phyloP scores from a whole-genome alignment of 192 early-diverging fungal genomes.

The Backusella macrospora region DNA sequence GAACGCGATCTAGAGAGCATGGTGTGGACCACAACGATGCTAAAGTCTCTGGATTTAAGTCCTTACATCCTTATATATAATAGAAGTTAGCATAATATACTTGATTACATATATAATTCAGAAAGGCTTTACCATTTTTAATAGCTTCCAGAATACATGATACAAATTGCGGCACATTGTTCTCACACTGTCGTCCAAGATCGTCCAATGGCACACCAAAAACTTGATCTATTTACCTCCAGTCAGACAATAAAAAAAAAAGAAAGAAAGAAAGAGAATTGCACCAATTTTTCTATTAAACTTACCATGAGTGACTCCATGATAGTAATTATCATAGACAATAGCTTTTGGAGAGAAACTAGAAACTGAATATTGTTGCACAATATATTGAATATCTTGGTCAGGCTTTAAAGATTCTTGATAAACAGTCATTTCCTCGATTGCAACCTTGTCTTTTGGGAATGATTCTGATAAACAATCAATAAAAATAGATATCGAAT shows the following conservation, averaged over 20 bases:
- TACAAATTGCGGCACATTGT: slow-evolving; percentile 64
- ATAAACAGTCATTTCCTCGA: slow-evolving; percentile 57
- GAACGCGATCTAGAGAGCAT: slow-evolving; percentile 57
- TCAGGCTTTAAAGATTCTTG: slow-evolving; percentile 77
- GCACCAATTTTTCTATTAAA: not conserved
- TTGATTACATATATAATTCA: not conserved
- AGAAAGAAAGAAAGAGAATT: not conserved
- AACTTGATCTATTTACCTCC: slow-evolving; percentile 58
- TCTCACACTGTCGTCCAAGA: slow-evolving; percentile 59
- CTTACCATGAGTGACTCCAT: slow-evolving; percentile 64
- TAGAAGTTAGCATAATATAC: not conserved
- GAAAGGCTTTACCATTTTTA: slow-evolving; percentile 44
- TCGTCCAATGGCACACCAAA: slow-evolving; percentile 79
- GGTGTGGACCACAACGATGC: slow-evolving; percentile 62
- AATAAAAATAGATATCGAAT: slow-evolving; percentile 51
- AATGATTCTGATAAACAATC: slow-evolving; percentile 51
- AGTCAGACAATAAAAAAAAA: not conserved
- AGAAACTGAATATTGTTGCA: slow-evolving; percentile 74
- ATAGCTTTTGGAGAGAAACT: slow-evolving; percentile 71
- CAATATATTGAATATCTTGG: slow-evolving; percentile 75
- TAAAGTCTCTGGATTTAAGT: slow-evolving; percentile 16
- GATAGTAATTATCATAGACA: slow-evolving; percentile 70
- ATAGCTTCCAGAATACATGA: slow-evolving; percentile 63
- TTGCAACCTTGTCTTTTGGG: slow-evolving; percentile 56
- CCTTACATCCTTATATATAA: not conserved